These are phyloP conservation scores for Rhytidhysteron rufulum DNA, from an alignment of 2,329 filamentous ascomycete genomes.

Conservation along the genomic window DNA sequence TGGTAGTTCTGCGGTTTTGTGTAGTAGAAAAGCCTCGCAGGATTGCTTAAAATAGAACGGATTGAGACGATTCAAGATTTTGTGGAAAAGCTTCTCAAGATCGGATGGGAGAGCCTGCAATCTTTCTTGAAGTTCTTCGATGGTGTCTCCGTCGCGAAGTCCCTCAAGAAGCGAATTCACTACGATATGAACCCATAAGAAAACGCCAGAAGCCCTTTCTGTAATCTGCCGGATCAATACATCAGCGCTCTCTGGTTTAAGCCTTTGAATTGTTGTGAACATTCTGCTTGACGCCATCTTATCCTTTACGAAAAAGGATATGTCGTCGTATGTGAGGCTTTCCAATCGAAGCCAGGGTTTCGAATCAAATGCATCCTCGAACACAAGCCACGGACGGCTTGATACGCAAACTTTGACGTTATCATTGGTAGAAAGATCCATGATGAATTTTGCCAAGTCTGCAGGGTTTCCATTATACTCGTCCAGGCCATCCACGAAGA, in stretches of 20 bases:
- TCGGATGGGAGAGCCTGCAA: conserved; percentile 5
- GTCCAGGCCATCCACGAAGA: conserved; percentile 1
- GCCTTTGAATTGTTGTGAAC: background rate
- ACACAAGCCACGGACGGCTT: conserved; percentile 1
- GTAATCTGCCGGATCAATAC: background rate
- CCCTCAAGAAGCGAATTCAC: conserved; percentile 4
- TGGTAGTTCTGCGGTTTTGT: background rate
- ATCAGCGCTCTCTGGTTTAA: background rate
- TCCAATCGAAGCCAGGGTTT: background rate
- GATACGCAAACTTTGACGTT: conserved; percentile 2
- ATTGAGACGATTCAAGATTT: background rate
- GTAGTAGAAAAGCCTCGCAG: background rate
- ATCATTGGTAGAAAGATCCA: background rate
- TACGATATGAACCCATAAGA: conserved; percentile 10
- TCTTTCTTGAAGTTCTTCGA: conserved; percentile 1
- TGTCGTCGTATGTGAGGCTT: background rate
- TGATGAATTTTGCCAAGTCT: background rate
- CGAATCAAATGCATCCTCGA: background rate
- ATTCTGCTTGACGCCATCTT: background rate
- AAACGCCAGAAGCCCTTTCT: conserved; percentile 6
- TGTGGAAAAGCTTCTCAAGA: conserved; percentile 7
- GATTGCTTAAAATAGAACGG: background rate
- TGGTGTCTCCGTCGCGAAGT: conserved; percentile 2
- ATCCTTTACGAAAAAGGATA: background rate
- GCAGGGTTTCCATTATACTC: background rate